Evolutionary conservation across 164 flowering plant genomes (phyloP).

Genomic region (Akebia trifoliata): DNA sequence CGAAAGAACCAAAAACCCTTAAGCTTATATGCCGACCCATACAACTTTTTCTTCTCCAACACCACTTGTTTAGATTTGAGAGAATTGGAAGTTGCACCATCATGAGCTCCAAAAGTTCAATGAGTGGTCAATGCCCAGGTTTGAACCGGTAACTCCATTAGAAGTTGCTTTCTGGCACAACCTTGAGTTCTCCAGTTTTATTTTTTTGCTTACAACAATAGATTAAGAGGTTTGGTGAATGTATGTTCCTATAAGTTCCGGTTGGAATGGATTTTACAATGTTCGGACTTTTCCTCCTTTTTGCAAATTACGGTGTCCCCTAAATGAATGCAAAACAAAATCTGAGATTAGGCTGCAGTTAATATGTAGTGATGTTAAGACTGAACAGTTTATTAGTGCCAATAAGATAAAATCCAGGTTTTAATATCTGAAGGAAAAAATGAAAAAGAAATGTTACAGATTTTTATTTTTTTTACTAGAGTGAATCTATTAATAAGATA

Average conservation of each 20-base stretch:
- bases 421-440: neutral
- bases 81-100: slow-evolving; percentile 1
- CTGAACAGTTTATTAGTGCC: neutral
- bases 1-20: neutral
- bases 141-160: neutral
- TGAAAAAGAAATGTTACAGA: neutral
- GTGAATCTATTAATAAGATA: too few relatives aligned
- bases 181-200: neutral
- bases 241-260: neutral
- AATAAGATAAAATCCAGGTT: neutral
- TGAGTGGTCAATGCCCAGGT: neutral
- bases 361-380: neutral
- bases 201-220: neutral
- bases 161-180: neutral
- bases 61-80: neutral
- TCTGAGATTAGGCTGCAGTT: neutral
- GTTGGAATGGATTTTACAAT: neutral
- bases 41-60: neutral
- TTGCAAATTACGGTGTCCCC: neutral
- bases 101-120: neutral
- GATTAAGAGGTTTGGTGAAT: neutral
- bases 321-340: neutral
- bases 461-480: neutral
- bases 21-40: neutral
- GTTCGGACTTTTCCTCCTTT: neutral